Evolutionary conservation across 148 eudicot genomes (phyloP).

Genomic region (Spergularia bocconei): DNA sequence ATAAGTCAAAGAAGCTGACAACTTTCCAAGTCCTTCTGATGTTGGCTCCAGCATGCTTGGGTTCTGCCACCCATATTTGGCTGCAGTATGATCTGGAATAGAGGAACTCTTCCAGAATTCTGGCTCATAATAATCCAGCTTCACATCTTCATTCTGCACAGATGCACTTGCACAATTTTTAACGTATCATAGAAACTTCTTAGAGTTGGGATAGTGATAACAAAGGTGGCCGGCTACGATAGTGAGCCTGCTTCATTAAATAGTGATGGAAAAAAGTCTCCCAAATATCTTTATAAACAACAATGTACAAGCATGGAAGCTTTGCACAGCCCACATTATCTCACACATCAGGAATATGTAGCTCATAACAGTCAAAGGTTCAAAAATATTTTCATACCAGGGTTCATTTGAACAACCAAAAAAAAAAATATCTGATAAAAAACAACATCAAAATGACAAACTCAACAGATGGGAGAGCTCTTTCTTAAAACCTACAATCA

Average conservation of each 20-base stretch:
- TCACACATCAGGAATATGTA: too few relatives aligned
- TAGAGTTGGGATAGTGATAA: neutral
- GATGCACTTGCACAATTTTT: slow-evolving; percentile 12
- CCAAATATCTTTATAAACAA: neutral
- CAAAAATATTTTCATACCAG: neutral
- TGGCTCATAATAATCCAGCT: slow-evolving; percentile 56
- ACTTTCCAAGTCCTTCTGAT: slow-evolving; percentile 67
- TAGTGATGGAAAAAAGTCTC: neutral
- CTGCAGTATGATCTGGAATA: slow-evolving; percentile 39
- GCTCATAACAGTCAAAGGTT: neutral
- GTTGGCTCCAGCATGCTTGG: slow-evolving; percentile 56
- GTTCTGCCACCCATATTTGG: slow-evolving; percentile 44
- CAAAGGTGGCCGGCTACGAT: neutral
- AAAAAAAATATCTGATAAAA: neutral
- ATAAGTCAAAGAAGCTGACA: slow-evolving; percentile 68
- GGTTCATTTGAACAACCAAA: neutral
- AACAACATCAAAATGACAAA: neutral
- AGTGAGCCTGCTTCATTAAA: neutral
- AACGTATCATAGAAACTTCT: neutral
- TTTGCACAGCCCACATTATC: too few relatives aligned
- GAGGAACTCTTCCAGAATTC: slow-evolving; percentile 58
- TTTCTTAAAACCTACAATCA: neutral
- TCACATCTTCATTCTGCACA: slow-evolving; percentile 68
- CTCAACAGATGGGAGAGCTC: neutral
- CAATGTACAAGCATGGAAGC: neutral